These are phyloP conservation scores for Suillus spraguei DNA, from an alignment of 768 basidiomycete genomes.

Conservation along the genomic window DNA sequence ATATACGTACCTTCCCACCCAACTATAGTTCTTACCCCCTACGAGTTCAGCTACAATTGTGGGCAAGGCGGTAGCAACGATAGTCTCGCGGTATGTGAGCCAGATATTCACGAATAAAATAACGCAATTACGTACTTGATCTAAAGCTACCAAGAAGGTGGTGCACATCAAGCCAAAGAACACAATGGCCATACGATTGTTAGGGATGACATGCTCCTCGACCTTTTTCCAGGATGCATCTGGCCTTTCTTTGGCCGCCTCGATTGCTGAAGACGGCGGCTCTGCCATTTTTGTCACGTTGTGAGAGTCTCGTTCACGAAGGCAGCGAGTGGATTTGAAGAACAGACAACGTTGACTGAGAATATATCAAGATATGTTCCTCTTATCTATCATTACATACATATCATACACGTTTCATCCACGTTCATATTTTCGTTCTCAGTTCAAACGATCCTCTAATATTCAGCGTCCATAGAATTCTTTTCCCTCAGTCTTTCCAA, in stretches of 20 bases:
- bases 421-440: no score
- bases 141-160: conserved; percentile 49
- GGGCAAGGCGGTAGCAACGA: conserved; percentile 52
- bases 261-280: neutral
- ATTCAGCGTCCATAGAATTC: no score
- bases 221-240: conserved; percentile 38
- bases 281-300: conserved; percentile 1
- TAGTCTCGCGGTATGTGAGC: conserved; percentile 32
- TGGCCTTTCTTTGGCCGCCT: conserved; percentile 21
- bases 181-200: conserved; percentile 44
- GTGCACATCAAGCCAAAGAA: conserved; percentile 46
- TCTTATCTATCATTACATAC: no score
- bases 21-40: conserved; percentile 47
- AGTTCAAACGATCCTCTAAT: no score
- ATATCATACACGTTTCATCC: no score
- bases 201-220: conserved; percentile 45
- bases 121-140: conserved; percentile 36
- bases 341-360: neutral
- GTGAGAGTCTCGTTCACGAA: neutral
- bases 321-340: neutral
- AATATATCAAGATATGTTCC: no score
- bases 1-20: conserved; percentile 46
- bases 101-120: neutral
- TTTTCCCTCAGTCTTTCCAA: no score
- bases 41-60: conserved; percentile 49